phyloP scores from a whole-genome alignment of 306 rosid species.

The Morella rubra region DNA sequence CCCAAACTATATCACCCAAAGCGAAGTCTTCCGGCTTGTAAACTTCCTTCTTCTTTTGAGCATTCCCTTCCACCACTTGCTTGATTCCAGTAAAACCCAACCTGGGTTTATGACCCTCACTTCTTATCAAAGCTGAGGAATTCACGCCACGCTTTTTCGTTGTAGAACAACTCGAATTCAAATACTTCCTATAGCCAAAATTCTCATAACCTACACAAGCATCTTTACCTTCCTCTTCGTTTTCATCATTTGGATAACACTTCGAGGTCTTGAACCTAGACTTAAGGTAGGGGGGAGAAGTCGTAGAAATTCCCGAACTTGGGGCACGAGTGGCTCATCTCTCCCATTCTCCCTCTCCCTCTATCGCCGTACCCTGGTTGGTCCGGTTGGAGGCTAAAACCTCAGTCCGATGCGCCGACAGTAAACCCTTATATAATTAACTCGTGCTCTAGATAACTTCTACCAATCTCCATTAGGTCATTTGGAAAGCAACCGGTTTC shows the following conservation, averaged over 20 bases:
- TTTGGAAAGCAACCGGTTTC: too few relatives aligned
- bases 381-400: too few relatives aligned
- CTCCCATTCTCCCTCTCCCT: too few relatives aligned
- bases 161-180: slow-evolving; percentile 28
- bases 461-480: too few relatives aligned
- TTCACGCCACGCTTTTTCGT: slow-evolving; percentile 7
- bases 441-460: too few relatives aligned
- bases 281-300: not conserved
- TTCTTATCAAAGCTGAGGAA: slow-evolving; percentile 28
- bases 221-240: slow-evolving; percentile 32
- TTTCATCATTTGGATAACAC: not conserved
- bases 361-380: too few relatives aligned
- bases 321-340: too few relatives aligned
- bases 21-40: slow-evolving; percentile 82
- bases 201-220: slow-evolving; percentile 20
- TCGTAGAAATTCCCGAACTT: too few relatives aligned
- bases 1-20: slow-evolving; percentile 95
- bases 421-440: too few relatives aligned
- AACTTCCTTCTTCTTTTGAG: slow-evolving; percentile 52
- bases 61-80: slow-evolving; percentile 27
- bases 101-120: slow-evolving; percentile 41
- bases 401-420: too few relatives aligned
- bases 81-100: slow-evolving; percentile 42
- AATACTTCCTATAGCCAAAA: slow-evolving; percentile 23
- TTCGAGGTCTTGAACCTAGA: not conserved